These are phyloP conservation scores for Rhodocollybia butyracea DNA, from an alignment of 768 basidiomycete genomes.

Conservation along the genomic window DNA sequence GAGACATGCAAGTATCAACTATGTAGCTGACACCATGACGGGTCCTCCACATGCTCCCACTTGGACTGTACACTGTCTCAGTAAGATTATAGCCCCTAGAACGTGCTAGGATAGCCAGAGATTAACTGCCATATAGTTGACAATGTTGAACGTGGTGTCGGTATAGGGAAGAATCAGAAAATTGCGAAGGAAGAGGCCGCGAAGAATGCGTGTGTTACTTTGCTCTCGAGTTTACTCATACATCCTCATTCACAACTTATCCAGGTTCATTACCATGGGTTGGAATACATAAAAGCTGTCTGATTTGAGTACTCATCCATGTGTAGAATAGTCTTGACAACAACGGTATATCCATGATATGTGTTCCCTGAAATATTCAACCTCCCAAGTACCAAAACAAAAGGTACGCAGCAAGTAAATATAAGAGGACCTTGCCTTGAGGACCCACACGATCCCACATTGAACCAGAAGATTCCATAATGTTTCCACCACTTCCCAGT, in stretches of 20 bases:
- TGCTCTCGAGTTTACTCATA: background rate
- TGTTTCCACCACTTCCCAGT: constrained; percentile 47
- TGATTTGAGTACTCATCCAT: no score
- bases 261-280: background rate
- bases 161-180: constrained; percentile 58
- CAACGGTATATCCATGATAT: background rate
- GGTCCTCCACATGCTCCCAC: constrained; percentile 55
- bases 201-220: constrained; percentile 43
- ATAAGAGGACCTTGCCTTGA: constrained; percentile 63
- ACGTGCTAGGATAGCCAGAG: background rate
- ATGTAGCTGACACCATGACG: constrained; percentile 36
- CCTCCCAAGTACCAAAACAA: constrained; percentile 51
- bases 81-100: constrained; percentile 31
- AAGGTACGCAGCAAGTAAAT: constrained; percentile 59
- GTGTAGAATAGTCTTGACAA: no score
- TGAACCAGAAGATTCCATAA: constrained; percentile 22
- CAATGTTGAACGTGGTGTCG: constrained; percentile 43
- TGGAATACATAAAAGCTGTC: no score
- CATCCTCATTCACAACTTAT: constrained; percentile 6
- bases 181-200: constrained; percentile 70
- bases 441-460: constrained; percentile 52
- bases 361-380: background rate
- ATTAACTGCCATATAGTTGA: constrained; percentile 38
- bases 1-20: constrained; percentile 39
- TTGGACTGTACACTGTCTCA: constrained; percentile 52